Evolutionary conservation across 2,329 filamentous ascomycete genomes (phyloP).

Genomic region (Pseudocercospora musae): DNA sequence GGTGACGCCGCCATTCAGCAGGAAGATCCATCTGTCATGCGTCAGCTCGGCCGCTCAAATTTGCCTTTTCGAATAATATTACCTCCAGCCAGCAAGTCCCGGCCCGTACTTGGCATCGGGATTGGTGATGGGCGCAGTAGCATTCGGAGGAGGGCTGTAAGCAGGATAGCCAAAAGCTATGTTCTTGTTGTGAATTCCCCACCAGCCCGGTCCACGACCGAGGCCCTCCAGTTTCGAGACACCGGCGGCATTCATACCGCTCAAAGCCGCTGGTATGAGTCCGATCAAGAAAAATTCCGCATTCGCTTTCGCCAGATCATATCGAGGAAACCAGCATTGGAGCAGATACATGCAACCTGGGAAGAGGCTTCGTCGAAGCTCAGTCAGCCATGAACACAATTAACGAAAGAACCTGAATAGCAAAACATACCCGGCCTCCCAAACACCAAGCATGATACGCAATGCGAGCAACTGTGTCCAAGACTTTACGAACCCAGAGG

Average conservation of each 20-base stretch:
- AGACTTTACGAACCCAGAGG: not conserved
- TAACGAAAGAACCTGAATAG: too few relatives aligned
- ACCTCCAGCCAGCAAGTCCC: constrained; percentile 5
- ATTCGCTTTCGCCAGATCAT: constrained; percentile 6
- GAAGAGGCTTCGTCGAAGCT: not conserved
- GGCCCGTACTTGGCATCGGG: not conserved
- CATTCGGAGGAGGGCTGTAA: not conserved
- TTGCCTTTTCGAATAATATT: not conserved
- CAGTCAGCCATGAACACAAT: not conserved
- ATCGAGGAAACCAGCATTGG: constrained; percentile 6
- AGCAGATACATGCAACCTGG: constrained; percentile 4
- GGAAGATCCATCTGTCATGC: constrained; percentile 1
- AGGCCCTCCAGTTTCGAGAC: not conserved
- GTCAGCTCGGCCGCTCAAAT: not conserved
- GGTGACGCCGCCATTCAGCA: not conserved
- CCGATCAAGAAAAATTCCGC: constrained; percentile 7
- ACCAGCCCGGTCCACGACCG: not conserved
- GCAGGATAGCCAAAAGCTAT: not conserved
- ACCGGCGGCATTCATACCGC: constrained; percentile 3
- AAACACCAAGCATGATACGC: constrained; percentile 1
- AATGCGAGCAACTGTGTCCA: not conserved
- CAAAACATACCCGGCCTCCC: constrained; percentile 2
- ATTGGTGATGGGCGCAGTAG: not conserved
- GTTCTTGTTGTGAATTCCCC: not conserved
- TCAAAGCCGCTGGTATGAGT: not conserved